Conservation (phyloP, 2,329 filamentous ascomycete species). For the Colletotrichum sansevieriae region DNA sequence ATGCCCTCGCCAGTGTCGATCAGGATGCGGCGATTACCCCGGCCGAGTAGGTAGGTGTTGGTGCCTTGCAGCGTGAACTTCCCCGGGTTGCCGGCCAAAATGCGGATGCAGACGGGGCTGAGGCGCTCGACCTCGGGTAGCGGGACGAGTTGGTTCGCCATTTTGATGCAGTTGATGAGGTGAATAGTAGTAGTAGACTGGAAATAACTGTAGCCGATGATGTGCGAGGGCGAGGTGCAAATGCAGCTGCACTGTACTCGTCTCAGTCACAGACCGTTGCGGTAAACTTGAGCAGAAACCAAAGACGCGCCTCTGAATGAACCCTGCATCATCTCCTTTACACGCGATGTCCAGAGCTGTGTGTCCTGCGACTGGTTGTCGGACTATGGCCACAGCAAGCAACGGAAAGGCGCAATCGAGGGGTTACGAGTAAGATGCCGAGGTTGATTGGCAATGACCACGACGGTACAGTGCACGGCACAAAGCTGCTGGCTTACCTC, state of each 20-base stretch:
- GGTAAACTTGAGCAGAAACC: neutral
- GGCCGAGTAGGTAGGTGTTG: slow-evolving; percentile 94
- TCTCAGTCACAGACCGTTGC: slow-evolving; percentile 27
- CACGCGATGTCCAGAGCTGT: neutral
- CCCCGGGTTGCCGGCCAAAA: slow-evolving; percentile 90
- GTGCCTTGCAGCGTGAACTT: slow-evolving; percentile 85
- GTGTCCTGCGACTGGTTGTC: slow-evolving; percentile 7
- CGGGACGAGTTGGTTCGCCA: slow-evolving; percentile 72
- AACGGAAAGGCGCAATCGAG: slow-evolving; percentile 30
- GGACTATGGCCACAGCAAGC: neutral
- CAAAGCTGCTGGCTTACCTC: no score
- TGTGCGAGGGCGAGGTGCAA: no score
- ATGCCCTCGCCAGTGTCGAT: slow-evolving; percentile 92
- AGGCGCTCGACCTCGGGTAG: slow-evolving; percentile 83
- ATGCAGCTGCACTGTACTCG: neutral
- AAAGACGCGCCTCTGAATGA: neutral
- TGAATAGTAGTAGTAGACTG: neutral
- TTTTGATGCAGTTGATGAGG: slow-evolving; percentile 51
- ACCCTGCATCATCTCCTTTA: slow-evolving; percentile 25
- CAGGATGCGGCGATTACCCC: slow-evolving; percentile 78
- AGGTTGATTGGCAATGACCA: slow-evolving; percentile 16
- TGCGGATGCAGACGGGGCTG: slow-evolving; percentile 82
- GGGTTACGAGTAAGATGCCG: slow-evolving; percentile 24
- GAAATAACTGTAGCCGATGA: neutral
- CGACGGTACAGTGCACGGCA: no score